These are phyloP conservation scores for Hydnomerulius pinastri DNA, from an alignment of 768 basidiomycete genomes.

Conservation along the genomic window DNA sequence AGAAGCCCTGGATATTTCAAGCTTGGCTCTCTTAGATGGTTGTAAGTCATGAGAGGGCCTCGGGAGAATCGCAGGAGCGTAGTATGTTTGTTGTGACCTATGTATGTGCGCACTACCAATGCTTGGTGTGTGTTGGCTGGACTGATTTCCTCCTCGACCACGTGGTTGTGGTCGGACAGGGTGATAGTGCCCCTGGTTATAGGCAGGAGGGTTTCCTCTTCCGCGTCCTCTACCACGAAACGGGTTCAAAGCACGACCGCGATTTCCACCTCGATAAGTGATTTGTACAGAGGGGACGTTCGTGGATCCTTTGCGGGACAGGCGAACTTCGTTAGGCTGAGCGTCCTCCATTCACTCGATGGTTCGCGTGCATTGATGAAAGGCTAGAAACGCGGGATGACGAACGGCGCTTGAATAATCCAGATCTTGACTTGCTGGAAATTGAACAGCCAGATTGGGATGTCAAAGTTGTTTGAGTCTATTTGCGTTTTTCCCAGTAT, in stretches of 20 bases:
- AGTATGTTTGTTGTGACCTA: neutral
- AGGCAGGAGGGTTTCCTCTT: neutral
- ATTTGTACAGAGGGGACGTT: constrained; percentile 29
- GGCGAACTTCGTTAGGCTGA: constrained; percentile 42
- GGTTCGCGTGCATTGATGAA: neutral
- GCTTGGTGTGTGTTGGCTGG: neutral
- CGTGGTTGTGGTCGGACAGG: neutral
- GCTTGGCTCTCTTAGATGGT: constrained; percentile 6
- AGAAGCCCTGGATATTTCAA: neutral
- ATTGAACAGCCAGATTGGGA: too few species aligned
- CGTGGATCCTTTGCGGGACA: constrained; percentile 34
- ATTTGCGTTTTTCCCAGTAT: constrained; percentile 18
- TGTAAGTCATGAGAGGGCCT: neutral
- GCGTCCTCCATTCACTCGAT: constrained; percentile 33
- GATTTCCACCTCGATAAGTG: neutral
- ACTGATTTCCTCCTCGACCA: neutral
- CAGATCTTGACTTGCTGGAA: too few species aligned
- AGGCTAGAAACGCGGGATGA: neutral
- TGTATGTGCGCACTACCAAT: neutral
- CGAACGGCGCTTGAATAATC: neutral
- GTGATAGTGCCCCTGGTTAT: neutral
- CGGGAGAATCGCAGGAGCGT: too few species aligned
- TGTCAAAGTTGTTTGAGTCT: constrained; percentile 21
- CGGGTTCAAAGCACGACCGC: neutral
- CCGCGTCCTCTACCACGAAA: constrained; percentile 3